These are phyloP conservation scores for Neonectria coccinea DNA, from an alignment of 2,329 filamentous ascomycete genomes.

Conservation along the genomic window DNA sequence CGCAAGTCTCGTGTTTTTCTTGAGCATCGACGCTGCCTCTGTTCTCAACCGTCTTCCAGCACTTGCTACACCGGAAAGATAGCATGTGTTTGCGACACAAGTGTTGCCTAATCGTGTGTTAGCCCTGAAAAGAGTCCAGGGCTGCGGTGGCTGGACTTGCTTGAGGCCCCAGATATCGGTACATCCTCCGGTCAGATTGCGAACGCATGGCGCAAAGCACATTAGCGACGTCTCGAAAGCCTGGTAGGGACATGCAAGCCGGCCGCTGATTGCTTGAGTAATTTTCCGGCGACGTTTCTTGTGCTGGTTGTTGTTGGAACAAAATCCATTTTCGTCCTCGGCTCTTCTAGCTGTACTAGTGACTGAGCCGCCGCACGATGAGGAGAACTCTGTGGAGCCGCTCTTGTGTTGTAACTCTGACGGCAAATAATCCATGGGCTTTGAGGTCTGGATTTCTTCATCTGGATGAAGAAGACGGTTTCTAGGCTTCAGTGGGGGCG, in stretches of 20 bases:
- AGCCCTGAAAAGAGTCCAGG: neutral
- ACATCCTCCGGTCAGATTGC: conserved; percentile 20
- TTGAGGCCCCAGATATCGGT: conserved; percentile 11
- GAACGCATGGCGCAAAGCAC: conserved; percentile 17
- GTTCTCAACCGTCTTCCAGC: conserved; percentile 18
- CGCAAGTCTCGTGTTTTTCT: neutral
- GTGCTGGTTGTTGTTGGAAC: no score
- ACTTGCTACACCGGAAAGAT: conserved; percentile 6
- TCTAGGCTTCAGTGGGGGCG: no score
- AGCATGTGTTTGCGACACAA: conserved; percentile 15
- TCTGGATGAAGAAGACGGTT: no score
- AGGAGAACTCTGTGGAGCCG: no score
- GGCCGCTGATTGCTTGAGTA: neutral
- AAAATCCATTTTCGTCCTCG: no score
- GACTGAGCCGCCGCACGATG: no score
- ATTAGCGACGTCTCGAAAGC: conserved; percentile 11
- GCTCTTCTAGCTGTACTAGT: no score
- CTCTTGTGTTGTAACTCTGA: no score
- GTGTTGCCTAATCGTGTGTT: conserved; percentile 7
- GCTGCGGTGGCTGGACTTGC: neutral
- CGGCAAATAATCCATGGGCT: no score
- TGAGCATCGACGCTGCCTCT: neutral
- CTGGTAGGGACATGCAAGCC: conserved; percentile 4
- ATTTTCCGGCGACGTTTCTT: no score
- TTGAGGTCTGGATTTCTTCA: no score